Conservation (phyloP, 2,329 filamentous ascomycete genomes). For the Fusarium sp. region DNA sequence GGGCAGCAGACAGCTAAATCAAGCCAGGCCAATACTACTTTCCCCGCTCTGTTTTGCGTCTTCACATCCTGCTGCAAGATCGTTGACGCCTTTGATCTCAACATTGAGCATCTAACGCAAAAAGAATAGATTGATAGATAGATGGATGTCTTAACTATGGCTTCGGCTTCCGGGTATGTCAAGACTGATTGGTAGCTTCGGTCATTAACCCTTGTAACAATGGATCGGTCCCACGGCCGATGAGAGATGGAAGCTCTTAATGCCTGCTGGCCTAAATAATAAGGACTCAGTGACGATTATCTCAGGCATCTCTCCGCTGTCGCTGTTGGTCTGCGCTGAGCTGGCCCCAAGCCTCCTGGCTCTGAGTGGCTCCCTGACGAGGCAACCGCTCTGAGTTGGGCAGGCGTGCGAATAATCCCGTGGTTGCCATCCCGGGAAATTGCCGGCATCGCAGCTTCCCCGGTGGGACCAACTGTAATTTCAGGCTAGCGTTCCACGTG, state of each 20-base stretch:
- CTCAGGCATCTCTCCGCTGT: conserved; percentile 23
- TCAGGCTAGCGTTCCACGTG: conserved; percentile 58
- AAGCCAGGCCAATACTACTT: conserved; percentile 38
- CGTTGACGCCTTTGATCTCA: conserved; percentile 1
- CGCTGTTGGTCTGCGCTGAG: conserved; percentile 16
- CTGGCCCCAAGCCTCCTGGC: conserved; percentile 3
- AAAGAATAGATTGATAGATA: not conserved
- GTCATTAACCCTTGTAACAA: not conserved
- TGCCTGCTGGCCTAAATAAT: conserved; percentile 12
- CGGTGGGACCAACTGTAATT: conserved; percentile 46
- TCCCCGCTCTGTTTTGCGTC: conserved; percentile 43
- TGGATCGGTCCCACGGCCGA: not conserved
- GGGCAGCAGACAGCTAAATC: conserved; percentile 13
- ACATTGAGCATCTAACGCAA: not conserved
- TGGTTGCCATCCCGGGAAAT: conserved; percentile 49
- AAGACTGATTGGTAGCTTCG: not conserved
- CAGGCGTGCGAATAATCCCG: conserved; percentile 50
- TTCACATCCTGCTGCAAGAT: conserved; percentile 8
- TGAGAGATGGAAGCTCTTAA: conserved; percentile 1
- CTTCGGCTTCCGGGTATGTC: not conserved
- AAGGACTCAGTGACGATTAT: conserved; percentile 23
- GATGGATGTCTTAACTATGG: not conserved
- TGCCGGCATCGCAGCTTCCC: conserved; percentile 50
- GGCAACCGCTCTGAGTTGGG: conserved; percentile 19
- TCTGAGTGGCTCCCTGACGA: conserved; percentile 28